Evolutionary conservation across 2,329 filamentous ascomycete species (phyloP), one percentile per base, ranked within the genome.

Genomic region (Aspergillus ochraceus): DNA sequence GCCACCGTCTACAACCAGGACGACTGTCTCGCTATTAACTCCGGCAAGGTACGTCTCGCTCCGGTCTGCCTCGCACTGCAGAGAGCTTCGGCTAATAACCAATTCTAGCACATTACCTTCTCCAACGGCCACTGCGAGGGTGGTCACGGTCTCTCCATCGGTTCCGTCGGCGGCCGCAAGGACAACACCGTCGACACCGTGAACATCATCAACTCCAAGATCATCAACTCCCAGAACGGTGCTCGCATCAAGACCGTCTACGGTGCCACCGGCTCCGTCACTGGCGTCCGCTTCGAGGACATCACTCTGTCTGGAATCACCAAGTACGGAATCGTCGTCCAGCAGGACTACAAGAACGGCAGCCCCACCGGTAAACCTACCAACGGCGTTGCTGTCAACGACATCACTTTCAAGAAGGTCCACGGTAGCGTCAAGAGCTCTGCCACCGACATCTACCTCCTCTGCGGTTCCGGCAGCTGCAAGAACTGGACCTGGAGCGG

Each of bases 281-380:
- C 70, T 22, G 77, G 77, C 53, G 74, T 87, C 29, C 84, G 79
- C 1, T 87, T 84, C 75, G 74, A 74, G 49, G 74, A 78, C 58
- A 86, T 87, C 70, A 80, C 76, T 1, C 75, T 86, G 1, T 77
- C 73, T 36, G 70, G 71, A 46, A 85, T 86, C 66, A 71, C 80
- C 55, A 74, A 81, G 51, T 62, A 86, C 68, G 84, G 82, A 32
- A 80, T 87, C 59, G 63, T 71, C 24, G 66, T 71, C 52, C 62
- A 86, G 71, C 85, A 87, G 74, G 82, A 86, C 68, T 86, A 85
- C 67, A 71, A 79, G 61, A 79, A 79, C 60, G 78, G 79, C 49
- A 76, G 76, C 47, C 76, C 75, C 4, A 74, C 72, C 17, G 75
- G 73, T 8, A 68, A 46, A n/a, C 70, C 75, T 6, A 75, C 73